Conservation (phyloP, 371 early-diverging fungal genomes). For the Circinella minor region DNA sequence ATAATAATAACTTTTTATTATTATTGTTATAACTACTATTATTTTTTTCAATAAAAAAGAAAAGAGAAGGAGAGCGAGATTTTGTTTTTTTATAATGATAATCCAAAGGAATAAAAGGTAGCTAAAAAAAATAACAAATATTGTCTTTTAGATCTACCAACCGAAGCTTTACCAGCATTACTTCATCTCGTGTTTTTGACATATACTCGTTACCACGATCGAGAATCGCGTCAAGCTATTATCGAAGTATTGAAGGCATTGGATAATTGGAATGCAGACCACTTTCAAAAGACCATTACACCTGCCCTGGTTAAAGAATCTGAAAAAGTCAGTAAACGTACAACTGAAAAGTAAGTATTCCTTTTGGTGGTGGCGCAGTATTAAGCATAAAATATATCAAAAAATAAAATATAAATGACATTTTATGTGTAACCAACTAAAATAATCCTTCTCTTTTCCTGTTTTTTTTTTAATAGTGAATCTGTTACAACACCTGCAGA, state of each 20-base stretch:
- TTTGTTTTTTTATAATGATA: background rate
- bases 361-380: slow-evolving; percentile 24
- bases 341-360: slow-evolving; percentile 55
- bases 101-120: too few species aligned
- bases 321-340: slow-evolving; percentile 54
- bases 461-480: slow-evolving; percentile 34
- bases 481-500: slow-evolving; percentile 57
- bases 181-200: slow-evolving; percentile 61
- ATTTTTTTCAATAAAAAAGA: too few species aligned
- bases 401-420: background rate
- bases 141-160: slow-evolving; percentile 55
- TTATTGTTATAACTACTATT: too few species aligned
- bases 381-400: background rate
- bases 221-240: slow-evolving; percentile 61
- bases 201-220: slow-evolving; percentile 68
- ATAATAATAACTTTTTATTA: background rate
- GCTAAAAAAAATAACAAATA: background rate
- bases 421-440: slow-evolving; percentile 4
- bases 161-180: slow-evolving; percentile 57
- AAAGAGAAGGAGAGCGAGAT: too few species aligned
- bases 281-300: slow-evolving; percentile 58
- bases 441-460: background rate
- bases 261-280: slow-evolving; percentile 63
- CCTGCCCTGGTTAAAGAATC: slow-evolving; percentile 60
- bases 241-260: slow-evolving; percentile 65